Evolutionary conservation across 2,329 filamentous ascomycete species (phyloP).

Genomic region (Plenodomus lindquistii): DNA sequence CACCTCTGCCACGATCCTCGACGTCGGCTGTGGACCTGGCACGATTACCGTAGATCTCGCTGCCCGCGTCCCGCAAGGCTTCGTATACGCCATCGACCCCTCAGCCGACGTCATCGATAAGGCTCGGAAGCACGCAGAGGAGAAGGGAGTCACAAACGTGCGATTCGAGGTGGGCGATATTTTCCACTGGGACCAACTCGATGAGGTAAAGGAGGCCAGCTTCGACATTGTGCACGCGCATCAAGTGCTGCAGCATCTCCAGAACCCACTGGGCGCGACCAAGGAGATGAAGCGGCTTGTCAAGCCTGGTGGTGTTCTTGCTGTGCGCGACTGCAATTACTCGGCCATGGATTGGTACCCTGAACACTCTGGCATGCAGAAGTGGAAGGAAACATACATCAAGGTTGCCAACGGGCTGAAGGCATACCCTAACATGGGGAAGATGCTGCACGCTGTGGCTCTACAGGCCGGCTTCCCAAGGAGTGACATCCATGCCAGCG

Average conservation of each 20-base stretch:
- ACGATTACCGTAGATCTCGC: conserved; percentile 53
- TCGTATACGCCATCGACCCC: conserved; percentile 52
- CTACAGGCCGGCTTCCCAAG: conserved; percentile 47
- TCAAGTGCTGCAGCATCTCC: conserved; percentile 62
- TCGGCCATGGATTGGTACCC: conserved; percentile 46
- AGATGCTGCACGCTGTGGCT: conserved; percentile 40
- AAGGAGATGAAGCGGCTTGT: conserved; percentile 59
- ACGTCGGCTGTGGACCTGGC: conserved; percentile 55
- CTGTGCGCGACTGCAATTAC: conserved; percentile 45
- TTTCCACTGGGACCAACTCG: conserved; percentile 48
- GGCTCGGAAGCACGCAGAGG: conserved; percentile 43
- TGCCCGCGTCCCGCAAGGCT: conserved; percentile 48
- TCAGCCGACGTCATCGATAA: conserved; percentile 49
- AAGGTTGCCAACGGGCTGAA: conserved; percentile 35
- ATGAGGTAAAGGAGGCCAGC: conserved; percentile 42
- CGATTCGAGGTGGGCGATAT: conserved; percentile 48
- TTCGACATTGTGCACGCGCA: conserved; percentile 66
- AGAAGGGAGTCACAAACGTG: conserved; percentile 45
- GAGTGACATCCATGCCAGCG: conserved; percentile 44
- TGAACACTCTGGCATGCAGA: conserved; percentile 36
- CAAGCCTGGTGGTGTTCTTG: conserved; percentile 59
- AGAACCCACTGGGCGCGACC: conserved; percentile 55
- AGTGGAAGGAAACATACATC: conserved; percentile 43
- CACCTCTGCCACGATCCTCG: conserved; percentile 46
- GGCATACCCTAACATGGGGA: conserved; percentile 42